A percentile compares a stretch with the other conserved stretches of the same genome.
Evolutionary conservation across 495 filamentous ascomycete genomes (phyloP).

Genomic region (Hypoxylon fragiforme): DNA sequence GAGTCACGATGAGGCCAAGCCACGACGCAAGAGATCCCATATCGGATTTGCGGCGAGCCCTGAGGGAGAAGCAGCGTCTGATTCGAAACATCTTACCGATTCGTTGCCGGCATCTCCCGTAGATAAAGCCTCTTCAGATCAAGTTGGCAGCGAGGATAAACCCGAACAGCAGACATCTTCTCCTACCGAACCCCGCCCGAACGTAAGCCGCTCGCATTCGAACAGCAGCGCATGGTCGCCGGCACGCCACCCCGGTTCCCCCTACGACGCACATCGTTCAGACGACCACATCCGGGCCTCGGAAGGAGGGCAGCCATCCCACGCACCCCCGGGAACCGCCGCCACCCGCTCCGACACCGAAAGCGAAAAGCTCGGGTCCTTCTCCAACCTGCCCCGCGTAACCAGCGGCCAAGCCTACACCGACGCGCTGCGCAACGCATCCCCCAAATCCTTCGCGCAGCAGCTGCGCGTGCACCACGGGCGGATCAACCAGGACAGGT

Average conservation of each 20-base stretch:
- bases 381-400: slow-evolving; percentile 30
- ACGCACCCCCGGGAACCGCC: not conserved
- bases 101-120: not conserved
- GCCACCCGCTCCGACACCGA: slow-evolving; percentile 37
- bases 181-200: slow-evolving; percentile 4
- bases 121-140: not conserved
- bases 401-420: slow-evolving; percentile 57
- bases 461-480: slow-evolving; percentile 77
- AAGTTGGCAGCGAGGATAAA: not conserved
- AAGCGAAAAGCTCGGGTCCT: slow-evolving; percentile 38
- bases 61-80: slow-evolving; percentile 1
- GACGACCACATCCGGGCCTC: slow-evolving; percentile 21
- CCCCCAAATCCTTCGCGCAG: slow-evolving; percentile 68
- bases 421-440: slow-evolving; percentile 56
- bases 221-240: slow-evolving; percentile 13
- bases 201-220: slow-evolving; percentile 16
- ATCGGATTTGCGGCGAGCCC: slow-evolving; percentile 60
- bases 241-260: slow-evolving; percentile 41
- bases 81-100: not conserved
- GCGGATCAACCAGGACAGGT: slow-evolving; percentile 73
- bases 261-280: slow-evolving; percentile 28
- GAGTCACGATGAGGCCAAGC: slow-evolving; percentile 6
- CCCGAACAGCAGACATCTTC: not conserved
- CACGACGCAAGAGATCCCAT: slow-evolving; percentile 40
- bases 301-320: slow-evolving; percentile 12